Evolutionary conservation across 2,329 filamentous ascomycete species (phyloP), one percentile per base, ranked within the genome.

Genomic region (Cladorrhinum sp.): DNA sequence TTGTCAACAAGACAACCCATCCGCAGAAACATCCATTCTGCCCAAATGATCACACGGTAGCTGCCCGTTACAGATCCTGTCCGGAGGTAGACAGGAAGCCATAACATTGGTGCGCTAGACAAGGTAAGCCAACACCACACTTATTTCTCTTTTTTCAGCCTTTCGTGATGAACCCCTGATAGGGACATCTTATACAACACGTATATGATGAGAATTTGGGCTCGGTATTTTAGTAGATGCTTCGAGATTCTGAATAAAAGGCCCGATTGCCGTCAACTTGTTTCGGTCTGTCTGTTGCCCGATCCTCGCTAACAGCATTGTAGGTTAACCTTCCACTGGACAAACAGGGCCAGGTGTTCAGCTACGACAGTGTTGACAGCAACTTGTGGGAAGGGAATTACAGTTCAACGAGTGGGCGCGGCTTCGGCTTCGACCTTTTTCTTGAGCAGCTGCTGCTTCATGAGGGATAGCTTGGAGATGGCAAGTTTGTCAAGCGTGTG

Each of bases 211-310:
- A 86, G 81, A 92, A 83, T 77, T 79, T 86, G 87, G 89, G 88
- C 88, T 92, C 88, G 91, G 85, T 90, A 95, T 96, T 96, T 96
- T 99, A 97, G 95, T 99, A 99, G 93, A 98, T 96, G 91, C 91
- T 90, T 93, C 87, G 92, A 89, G 77, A 81, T 80, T 84, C 92
- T 95, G 89, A 93, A 50, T 78, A 65, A 63, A 64, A 67, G 66
- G 64, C 61, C 62, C 60, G 55, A 67, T 62, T 68, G 62, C 59
- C 62, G 64, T 69, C 68, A 67, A 64, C 56, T 64, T 64, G 65
- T 65, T 55, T 53, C 52, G 50, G 23, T 55, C 53, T 50, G 32
- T 51, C 24, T 49, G 62, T 16, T n/a, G 57, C 23, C 36, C 51
- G 57, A 61, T 56, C 62, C 41, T 62, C 70, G 73, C 80, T 84